Conservation (phyloP, 2,329 filamentous ascomycete species). For the Botrytis elliptica region DNA sequence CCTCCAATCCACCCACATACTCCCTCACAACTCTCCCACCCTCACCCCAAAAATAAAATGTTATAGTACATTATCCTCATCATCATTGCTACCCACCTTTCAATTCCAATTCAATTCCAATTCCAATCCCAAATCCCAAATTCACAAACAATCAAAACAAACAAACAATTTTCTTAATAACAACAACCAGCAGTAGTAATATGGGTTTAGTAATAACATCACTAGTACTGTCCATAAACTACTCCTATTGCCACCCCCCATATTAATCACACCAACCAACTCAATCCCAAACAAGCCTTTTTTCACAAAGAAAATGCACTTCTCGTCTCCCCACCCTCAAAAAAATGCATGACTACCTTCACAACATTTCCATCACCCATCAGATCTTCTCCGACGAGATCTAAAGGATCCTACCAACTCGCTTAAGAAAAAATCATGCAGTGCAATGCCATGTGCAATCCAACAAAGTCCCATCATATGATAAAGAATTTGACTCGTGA, state of each 20-base stretch:
- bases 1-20: not conserved
- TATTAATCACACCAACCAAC: not conserved
- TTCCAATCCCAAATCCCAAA: not conserved
- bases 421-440: not conserved
- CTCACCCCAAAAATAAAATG: not conserved
- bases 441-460: conserved; percentile 5
- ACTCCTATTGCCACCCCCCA: not conserved
- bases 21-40: no score
- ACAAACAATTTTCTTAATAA: not conserved
- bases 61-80: conserved; percentile 9
- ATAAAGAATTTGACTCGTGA: conserved; percentile 15
- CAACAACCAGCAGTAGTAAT: not conserved
- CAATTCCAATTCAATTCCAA: not conserved
- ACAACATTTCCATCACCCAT: not conserved
- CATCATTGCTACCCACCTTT: not conserved
- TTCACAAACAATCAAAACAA: not conserved
- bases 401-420: no score
- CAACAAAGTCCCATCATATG: conserved; percentile 12
- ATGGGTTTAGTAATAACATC: not conserved
- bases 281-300: not conserved
- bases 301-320: not conserved
- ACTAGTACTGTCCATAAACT: not conserved
- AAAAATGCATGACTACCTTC: not conserved
- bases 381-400: not conserved
- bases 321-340: not conserved